Percentiles rank a stretch among this genome's conserved stretches.
These are phyloP conservation scores for Daldinia bambusicola DNA, from an alignment of 495 filamentous ascomycete genomes.

Conservation along the genomic window DNA sequence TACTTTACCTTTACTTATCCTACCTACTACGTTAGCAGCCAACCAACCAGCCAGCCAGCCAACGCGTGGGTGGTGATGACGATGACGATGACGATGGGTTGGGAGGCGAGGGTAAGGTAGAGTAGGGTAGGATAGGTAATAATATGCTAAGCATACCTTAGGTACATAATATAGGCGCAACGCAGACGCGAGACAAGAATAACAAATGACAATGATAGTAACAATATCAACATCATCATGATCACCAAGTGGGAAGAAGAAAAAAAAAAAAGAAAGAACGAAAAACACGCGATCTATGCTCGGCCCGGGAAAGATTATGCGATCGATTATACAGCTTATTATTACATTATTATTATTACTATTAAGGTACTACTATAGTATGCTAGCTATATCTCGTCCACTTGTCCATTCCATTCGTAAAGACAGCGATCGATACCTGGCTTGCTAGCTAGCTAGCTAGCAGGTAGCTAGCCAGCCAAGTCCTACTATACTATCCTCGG, in stretches of 20 bases:
- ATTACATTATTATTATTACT: too few relatives aligned
- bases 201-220: too few relatives aligned
- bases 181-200: background rate
- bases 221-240: too few relatives aligned
- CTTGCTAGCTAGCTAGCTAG: background rate
- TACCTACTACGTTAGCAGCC: background rate
- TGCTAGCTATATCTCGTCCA: background rate
- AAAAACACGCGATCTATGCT: background rate
- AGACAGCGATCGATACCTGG: background rate
- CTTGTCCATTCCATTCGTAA: background rate
- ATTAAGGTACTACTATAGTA: conserved; percentile 2
- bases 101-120: background rate
- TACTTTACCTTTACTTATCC: too few relatives aligned
- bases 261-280: background rate
- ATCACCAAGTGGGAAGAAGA: background rate
- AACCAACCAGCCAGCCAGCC: too few relatives aligned
- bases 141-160: background rate
- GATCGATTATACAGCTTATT: background rate
- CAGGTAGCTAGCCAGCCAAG: too few relatives aligned
- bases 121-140: background rate
- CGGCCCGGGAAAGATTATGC: background rate
- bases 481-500: too few relatives aligned
- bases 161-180: background rate
- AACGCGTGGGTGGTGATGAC: background rate
- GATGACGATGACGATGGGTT: background rate